phyloP scores from a whole-genome alignment of 2,329 filamentous ascomycete species.

The Alternaria gansuensis region DNA sequence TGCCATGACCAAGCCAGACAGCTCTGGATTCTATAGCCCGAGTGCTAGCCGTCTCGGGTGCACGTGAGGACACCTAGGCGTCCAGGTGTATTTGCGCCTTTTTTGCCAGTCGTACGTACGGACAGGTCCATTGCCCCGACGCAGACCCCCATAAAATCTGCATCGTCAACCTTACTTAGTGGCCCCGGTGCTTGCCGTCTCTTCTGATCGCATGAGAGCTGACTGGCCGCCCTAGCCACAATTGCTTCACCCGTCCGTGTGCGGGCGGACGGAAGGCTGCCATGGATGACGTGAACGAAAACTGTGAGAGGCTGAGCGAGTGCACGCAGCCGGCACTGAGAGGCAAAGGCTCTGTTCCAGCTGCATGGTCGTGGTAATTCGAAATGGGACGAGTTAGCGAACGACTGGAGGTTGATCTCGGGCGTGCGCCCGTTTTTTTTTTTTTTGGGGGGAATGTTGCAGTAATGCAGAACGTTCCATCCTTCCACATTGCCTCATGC shows the following conservation, averaged over 20 bases:
- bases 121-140: slow-evolving; percentile 35
- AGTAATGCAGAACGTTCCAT: slow-evolving; percentile 13
- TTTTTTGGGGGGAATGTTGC: too few relatives aligned
- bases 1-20: slow-evolving; percentile 32
- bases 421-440: slow-evolving; percentile 1
- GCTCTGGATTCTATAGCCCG: slow-evolving; percentile 37
- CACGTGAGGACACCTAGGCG: slow-evolving; percentile 35
- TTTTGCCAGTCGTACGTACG: slow-evolving; percentile 36
- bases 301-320: not conserved
- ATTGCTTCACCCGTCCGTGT: not conserved
- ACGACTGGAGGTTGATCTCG: slow-evolving; percentile 23
- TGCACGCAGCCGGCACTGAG: slow-evolving; percentile 27
- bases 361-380: slow-evolving; percentile 10
- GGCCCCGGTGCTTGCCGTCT: slow-evolving; percentile 24
- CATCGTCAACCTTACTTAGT: slow-evolving; percentile 27
- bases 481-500: slow-evolving; percentile 24
- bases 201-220: slow-evolving; percentile 15
- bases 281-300: slow-evolving; percentile 9
- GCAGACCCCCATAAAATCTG: slow-evolving; percentile 25
- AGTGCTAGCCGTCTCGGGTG: slow-evolving; percentile 27
- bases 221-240: slow-evolving; percentile 27
- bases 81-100: slow-evolving; percentile 29
- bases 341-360: slow-evolving; percentile 22
- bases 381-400: slow-evolving; percentile 17
- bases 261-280: not conserved